These are phyloP conservation scores for Penicillium alfredii DNA, from an alignment of 495 filamentous ascomycete species.

Conservation along the genomic window DNA sequence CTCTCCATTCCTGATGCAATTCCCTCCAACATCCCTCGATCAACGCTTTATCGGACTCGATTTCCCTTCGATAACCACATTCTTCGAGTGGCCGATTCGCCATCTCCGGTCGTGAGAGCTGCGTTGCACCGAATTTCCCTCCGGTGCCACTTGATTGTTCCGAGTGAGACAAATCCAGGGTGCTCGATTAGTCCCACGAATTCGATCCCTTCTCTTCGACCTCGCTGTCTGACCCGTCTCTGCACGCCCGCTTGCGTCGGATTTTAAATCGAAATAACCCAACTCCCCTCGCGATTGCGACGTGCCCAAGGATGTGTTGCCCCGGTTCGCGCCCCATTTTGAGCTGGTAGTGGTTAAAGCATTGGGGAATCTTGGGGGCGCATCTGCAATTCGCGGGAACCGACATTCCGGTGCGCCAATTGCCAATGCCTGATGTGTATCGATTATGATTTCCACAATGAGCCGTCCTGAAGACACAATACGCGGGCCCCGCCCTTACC, in stretches of 20 bases:
- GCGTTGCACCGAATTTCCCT: constrained; percentile 7
- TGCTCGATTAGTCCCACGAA: too few relatives aligned
- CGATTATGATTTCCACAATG: constrained; percentile 36
- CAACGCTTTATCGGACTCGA: too few relatives aligned
- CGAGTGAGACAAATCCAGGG: too few relatives aligned
- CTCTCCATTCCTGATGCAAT: too few relatives aligned
- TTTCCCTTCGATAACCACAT: constrained; percentile 5
- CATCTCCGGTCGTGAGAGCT: too few relatives aligned
- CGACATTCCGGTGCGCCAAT: neutral
- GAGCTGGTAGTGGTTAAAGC: constrained; percentile 8
- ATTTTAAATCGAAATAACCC: neutral
- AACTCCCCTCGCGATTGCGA: constrained; percentile 1
- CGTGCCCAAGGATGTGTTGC: constrained; percentile 19
- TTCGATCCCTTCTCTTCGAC: neutral
- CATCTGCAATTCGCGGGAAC: neutral
- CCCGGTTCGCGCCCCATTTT: neutral
- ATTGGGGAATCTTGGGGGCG: neutral
- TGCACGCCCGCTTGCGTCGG: neutral
- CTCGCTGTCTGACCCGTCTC: neutral
- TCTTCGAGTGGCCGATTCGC: too few relatives aligned
- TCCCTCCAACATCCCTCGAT: too few relatives aligned
- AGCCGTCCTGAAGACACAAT: constrained; percentile 36
- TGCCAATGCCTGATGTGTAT: constrained; percentile 1
- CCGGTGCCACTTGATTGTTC: neutral
- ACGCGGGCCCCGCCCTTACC: constrained; percentile 30